Evolutionary conservation across 2,329 filamentous ascomycete species (phyloP), one percentile per base, ranked within the genome.

Genomic region (Aspergillus sp.): DNA sequence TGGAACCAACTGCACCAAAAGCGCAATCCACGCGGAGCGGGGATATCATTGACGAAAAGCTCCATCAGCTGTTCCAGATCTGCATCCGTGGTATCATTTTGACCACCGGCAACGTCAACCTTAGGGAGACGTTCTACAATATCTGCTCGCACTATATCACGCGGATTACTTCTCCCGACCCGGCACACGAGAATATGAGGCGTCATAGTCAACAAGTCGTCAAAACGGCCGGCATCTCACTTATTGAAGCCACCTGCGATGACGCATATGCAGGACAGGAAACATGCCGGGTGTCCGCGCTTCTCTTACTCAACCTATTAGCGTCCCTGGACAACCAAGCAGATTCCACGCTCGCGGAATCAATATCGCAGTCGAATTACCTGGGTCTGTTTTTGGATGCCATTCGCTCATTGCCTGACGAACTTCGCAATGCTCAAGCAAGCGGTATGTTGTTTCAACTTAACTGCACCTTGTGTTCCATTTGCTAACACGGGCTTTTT

Each of bases 41-140:
- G 33, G 88, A 88, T 62, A 76, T 91, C 28, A 82, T 93, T 32
- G 86, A 88, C 61, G 91, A 97, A 63, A 88, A 93, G 60, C 76
- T 97, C 0, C 90, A 89, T 61, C 86, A 95, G 61, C 78, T 97
- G 3, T 96, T 98, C 74, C 86, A 94, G 52, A 80, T 88, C 35
- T 90, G 87, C 51, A 74, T 96, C 9, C 79, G 83, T 56, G 88
- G 88, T 4, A 85, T 94, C 46, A 81, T 83, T 53, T 82, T 85
- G 51, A 83, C 86, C 60, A 78, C 82, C 1, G 82, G 84, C 4
- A 83, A 80, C 45, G 73, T 86, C 10, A 76, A 82, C 46, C 72
- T 98, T 35, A 83, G 93, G 43, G 82, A 93, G 48, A 78, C 86
- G 26, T 91, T 94, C 68, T 98, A 97, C 66, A 86, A 86, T 58